These are phyloP conservation scores for Aspergillus sp. DNA, from an alignment of 2,329 filamentous ascomycete genomes.

Conservation along the genomic window DNA sequence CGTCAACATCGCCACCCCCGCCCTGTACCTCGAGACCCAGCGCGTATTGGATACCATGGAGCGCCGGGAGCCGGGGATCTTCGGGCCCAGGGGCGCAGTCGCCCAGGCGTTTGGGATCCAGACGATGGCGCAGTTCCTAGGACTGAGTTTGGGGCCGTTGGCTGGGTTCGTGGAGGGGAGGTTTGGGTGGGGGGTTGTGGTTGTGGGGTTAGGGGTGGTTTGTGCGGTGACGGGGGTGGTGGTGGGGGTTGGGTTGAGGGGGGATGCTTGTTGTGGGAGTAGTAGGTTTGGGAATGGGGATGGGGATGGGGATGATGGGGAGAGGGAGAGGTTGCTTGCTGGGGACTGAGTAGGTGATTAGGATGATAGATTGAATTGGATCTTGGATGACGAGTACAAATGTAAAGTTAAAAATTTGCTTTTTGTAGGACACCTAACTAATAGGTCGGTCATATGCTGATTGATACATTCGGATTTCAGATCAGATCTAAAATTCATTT, in stretches of 20 bases:
- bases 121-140: slow-evolving; percentile 62
- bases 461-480: too few relatives aligned
- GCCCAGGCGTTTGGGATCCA: slow-evolving; percentile 67
- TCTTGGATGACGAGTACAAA: too few relatives aligned
- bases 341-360: neutral
- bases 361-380: neutral
- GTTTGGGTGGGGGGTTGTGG: slow-evolving; percentile 36
- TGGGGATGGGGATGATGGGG: neutral
- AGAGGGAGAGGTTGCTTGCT: slow-evolving; percentile 13
- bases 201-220: slow-evolving; percentile 26
- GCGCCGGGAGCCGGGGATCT: slow-evolving; percentile 66
- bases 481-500: too few relatives aligned
- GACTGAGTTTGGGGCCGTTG: slow-evolving; percentile 62
- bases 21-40: slow-evolving; percentile 71
- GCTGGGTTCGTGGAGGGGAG: slow-evolving; percentile 48
- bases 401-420: neutral
- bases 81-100: slow-evolving; percentile 56
- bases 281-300: neutral
- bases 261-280: neutral
- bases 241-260: slow-evolving; percentile 29
- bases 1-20: slow-evolving; percentile 61
- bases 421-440: too few relatives aligned
- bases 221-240: slow-evolving; percentile 23
- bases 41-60: slow-evolving; percentile 56
- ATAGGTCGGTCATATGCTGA: too few relatives aligned